Evolutionary conservation across 352 stramenopile species (phyloP), one percentile per base, ranked within the genome.

Genomic region (Pythium guiyangense): DNA sequence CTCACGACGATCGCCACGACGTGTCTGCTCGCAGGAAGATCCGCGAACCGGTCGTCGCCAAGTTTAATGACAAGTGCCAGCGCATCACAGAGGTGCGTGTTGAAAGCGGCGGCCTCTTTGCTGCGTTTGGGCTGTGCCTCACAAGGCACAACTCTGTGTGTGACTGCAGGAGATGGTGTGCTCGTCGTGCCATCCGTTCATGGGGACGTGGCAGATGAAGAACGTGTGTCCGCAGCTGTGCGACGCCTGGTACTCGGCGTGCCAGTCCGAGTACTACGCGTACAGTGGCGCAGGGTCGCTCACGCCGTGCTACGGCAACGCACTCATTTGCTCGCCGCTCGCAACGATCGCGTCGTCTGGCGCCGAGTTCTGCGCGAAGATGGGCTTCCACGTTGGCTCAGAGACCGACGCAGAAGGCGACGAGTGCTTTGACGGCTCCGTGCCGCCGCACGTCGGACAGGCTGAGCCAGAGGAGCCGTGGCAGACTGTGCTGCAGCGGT

Each of bases 391-490:
- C 25, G 82, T 90, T 34, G 84, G 79, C 40, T 74, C 60, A 20
- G 63, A 80, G 22, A 65, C 77, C 40, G 84, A 94, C 49, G 67
- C 62, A 8, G 84, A 94, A 52, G 84, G 83, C 8, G 63, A 77
- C 40, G 81, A 91, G 34, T 94, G 84, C 73, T 94, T 94, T 34
- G 84, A 94, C 46, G 82, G 84, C 42, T 92, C 82, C 2, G 78
- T 94, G 37, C 79, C 84, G 22, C 59, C 69, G 15, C 62, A 78
- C 29, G 52, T 85, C 8, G 80, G 79, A 12, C 63, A 73, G 31
- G 48, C 69, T 1, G 79, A 92, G 54, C 81, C 84, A 10, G 73
- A 57, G 3, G 84, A 90, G 57, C 70, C 79, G 1, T 86, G 74
- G 79, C 66, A 87, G 57, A 58, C 64, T 22, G 34, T 57, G n/a